Base-by-base conservation (phyloP, 1,139 yeast genomes). In the Citeromyces hawaiiensis region DNA sequence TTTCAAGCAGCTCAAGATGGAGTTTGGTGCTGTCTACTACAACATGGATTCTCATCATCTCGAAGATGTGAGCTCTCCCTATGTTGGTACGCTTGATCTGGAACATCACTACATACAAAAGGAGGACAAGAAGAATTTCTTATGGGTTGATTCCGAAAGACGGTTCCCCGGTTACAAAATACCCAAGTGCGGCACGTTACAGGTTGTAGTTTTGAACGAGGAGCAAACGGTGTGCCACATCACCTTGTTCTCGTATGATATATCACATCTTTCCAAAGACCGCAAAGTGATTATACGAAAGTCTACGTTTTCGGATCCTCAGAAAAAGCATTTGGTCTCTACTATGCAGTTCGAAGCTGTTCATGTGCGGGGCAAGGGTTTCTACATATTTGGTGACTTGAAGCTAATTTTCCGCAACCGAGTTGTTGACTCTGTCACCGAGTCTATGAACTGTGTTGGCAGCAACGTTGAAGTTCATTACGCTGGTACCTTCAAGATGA, bases 131-230 rank as follows among this genome's bases (percentile, higher is more conserved):
- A 42, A 30, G 25, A 37, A 13, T 35, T 42, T 9, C n/a, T 36
- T 18, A 36, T 37, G 19, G 13, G 29, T 36, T 25, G 23, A 19
- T 17, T 27, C 33, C 21, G 43, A 38, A 37, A 42, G 51, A 34
- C 48, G 49, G 42, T 53, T 60, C 43, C 59, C 61, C 39, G 64
- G 76, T 39, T 56, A 61, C 52, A 48, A 60, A 44, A 44, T 67
- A 9, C 68, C 70, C 2, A 49, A 48, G 9, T 50, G 47, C n/a
- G 72, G 71, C 2, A 58, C 56, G 38, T 44, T 67, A 4, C 71
- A 66, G 45, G 44, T 67, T 31, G 53, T 63, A n/a, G 51, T 65
- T 4, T 61, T 57, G 42, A 67, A 67, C 46, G 52, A 56, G 25
- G 62, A 66, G 40, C 55, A 56, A 38, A 63, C 66, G 2, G 59